A percentile compares a stretch with the other conserved stretches of the same genome.
Evolutionary conservation across 139 green algal genomes (phyloP).

Genomic region (Auxenochlorella protothecoides): DNA sequence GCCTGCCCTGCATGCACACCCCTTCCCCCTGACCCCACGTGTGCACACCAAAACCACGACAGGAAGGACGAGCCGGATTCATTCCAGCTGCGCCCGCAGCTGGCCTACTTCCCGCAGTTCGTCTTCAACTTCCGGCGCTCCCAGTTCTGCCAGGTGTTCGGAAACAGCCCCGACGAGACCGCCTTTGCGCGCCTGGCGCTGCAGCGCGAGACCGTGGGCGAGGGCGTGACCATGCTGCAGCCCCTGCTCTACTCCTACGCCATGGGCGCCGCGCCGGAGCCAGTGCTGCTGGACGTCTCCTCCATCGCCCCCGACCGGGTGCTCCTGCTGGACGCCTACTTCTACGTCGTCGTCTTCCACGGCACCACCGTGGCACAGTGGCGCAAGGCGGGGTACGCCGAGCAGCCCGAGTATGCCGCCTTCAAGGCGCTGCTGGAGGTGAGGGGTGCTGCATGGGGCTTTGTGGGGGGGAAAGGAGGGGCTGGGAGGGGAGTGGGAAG

Average conservation of each 20-base stretch:
- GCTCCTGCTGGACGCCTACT: conserved; percentile 95
- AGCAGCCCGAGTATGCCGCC: conserved; percentile 78
- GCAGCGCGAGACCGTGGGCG: conserved; percentile 63
- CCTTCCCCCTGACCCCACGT: too few relatives aligned
- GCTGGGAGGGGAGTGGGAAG: too few relatives aligned
- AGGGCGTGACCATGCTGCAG: conserved; percentile 92
- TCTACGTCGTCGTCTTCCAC: conserved; percentile 92
- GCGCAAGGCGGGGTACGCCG: conserved; percentile 82
- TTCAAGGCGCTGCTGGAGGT: conserved; percentile 79
- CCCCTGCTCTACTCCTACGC: conserved; percentile 78
- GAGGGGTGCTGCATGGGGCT: neutral
- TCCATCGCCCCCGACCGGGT: conserved; percentile 88
- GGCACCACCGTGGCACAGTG: conserved; percentile 84
- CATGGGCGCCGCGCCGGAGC: conserved; percentile 63
- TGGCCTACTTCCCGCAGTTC: conserved; percentile 96
- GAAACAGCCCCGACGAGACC: conserved; percentile 93
- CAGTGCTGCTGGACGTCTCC: conserved; percentile 90
- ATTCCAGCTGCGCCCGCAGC: conserved; percentile 77
- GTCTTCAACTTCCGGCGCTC: conserved; percentile 97
- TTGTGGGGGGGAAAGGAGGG: too few relatives aligned
- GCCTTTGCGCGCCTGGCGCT: conserved; percentile 84
- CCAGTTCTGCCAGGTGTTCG: conserved; percentile 96
- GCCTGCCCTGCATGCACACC: too few relatives aligned
- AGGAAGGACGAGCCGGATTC: conserved; percentile 84
- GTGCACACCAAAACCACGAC: neutral